phyloP scores from a whole-genome alignment of 169 alveolate species.

The Blepharisma undulans region DNA sequence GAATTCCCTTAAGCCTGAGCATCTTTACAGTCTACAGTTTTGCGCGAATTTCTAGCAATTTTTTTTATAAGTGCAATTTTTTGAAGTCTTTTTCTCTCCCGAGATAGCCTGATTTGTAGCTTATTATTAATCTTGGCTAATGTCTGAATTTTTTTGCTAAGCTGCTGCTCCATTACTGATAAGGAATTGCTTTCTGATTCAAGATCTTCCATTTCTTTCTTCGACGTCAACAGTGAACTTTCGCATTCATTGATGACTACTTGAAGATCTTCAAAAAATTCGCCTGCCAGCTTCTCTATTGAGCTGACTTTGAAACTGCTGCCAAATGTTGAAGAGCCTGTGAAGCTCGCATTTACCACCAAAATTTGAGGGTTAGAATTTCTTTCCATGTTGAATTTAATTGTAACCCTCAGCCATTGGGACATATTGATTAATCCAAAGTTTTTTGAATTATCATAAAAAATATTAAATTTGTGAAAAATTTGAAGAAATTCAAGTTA shows the following conservation, averaged over 20 bases:
- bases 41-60: neutral
- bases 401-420: neutral
- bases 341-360: neutral
- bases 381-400: neutral
- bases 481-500: neutral
- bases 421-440: neutral
- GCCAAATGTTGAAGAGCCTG: neutral
- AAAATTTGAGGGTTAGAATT: neutral
- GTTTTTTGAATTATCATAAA: neutral
- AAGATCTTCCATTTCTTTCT: neutral
- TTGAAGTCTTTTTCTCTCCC: neutral
- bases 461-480: neutral
- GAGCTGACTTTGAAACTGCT: neutral
- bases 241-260: neutral
- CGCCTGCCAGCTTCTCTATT: neutral
- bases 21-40: neutral
- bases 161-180: neutral
- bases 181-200: neutral
- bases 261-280: neutral
- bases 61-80: neutral
- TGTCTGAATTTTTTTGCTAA: neutral
- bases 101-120: neutral
- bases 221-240: neutral
- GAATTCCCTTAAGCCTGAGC: neutral
- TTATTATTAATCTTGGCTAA: too few species aligned